These are phyloP conservation scores for Lentinula sp. DNA, from an alignment of 768 basidiomycete genomes.

Conservation along the genomic window DNA sequence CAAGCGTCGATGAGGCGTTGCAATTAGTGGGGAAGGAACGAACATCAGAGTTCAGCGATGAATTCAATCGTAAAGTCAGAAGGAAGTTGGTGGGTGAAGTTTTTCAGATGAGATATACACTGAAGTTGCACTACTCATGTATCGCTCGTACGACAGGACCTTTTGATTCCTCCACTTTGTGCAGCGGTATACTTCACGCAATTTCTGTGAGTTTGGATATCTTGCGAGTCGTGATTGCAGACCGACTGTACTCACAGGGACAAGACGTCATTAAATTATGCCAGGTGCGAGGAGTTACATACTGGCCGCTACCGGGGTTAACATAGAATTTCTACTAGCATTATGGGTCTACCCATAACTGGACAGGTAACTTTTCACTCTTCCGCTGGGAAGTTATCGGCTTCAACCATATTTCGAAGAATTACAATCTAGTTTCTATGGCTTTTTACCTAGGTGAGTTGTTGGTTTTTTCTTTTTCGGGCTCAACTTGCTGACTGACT, in stretches of 20 bases:
- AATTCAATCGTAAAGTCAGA: constrained; percentile 50
- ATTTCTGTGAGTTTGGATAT: constrained; percentile 38
- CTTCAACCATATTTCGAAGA: constrained; percentile 14
- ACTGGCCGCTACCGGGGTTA: background rate
- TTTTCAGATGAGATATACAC: background rate
- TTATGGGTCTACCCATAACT: constrained; percentile 62
- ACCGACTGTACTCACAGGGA: constrained; percentile 31
- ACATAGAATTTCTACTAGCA: constrained; percentile 22
- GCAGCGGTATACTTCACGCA: constrained; percentile 68
- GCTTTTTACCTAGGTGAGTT: constrained; percentile 54
- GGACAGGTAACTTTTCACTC: constrained; percentile 40
- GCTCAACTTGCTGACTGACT: background rate
- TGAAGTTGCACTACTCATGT: background rate
- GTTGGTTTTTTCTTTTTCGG: background rate
- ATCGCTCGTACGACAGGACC: constrained; percentile 27
- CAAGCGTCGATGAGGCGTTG: constrained; percentile 48
- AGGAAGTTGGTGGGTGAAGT: constrained; percentile 45
- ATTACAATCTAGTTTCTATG: constrained; percentile 59
- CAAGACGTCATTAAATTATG: constrained; percentile 67
- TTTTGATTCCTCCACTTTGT: constrained; percentile 47
- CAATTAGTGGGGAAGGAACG: constrained; percentile 51
- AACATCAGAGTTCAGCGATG: constrained; percentile 48
- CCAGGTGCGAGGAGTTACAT: constrained; percentile 33
- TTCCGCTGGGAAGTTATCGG: background rate
- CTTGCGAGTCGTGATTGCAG: background rate